Evolutionary conservation across 305 asterid species (phyloP), one percentile per base, ranked within the genome.

Genomic region (Galium porrigens): DNA sequence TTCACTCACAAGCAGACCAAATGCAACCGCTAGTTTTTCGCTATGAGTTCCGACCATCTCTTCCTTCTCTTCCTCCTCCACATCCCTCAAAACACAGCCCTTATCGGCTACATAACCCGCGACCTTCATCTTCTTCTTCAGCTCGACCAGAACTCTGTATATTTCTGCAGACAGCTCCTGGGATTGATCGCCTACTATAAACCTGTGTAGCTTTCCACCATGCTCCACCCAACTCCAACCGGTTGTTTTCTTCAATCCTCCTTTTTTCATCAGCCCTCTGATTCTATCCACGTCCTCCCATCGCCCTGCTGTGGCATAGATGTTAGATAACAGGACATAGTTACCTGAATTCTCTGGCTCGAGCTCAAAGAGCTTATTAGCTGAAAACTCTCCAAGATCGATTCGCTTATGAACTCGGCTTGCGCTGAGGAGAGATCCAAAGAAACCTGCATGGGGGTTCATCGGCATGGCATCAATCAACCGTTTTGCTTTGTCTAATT

Each of bases 201-300:
- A 86, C 76, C 67, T 81, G 70, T 87, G 89, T 63, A 80, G 64
- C 78, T 71, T 79, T 3, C 80, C 72, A 55, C 46, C 77, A 52
- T 85, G 78, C 78, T 84, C 95, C 63, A 85, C 82, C 82, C 82
- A 79, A 75, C 95, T 87, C 84, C 82, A 81, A 39, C 85, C 95
- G 2, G 77, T 73, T 10, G 84, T 68, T 72, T 83, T 85, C 73
- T 17, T 69, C 66, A 83, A 73, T 61, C 85, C 80, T 48, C 34
- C 63, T 10, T n/a, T 51, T 64, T 54, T 79, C 92, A 87, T 87
- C 81, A 73, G 53, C 53, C 73, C 73, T 71, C 92, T 73, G 63
- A 81, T 75, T 78, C 78, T 74, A 32, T 77, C 80, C 6, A 73
- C 95, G 34, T 79, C 86, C 63, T 76, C 79, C 95, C 94, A 87